phyloP scores from a whole-genome alignment of 208 protist species.

The Leishmania turanica region DNA sequence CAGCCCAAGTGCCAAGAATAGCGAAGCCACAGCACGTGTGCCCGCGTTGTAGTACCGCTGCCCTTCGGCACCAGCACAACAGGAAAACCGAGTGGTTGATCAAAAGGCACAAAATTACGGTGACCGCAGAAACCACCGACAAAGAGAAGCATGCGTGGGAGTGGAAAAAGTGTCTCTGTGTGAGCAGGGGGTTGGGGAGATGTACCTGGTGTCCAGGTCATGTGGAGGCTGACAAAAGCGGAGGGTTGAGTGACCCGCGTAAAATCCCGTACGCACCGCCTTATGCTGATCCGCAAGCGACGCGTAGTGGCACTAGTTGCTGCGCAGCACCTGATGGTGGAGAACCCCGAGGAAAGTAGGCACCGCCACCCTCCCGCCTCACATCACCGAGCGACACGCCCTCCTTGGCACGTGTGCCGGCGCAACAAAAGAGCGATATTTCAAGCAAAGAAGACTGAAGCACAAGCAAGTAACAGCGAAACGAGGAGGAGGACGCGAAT shows the following conservation, averaged over 20 bases:
- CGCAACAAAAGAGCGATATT: not conserved
- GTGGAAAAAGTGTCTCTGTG: not conserved
- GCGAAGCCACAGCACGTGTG: not conserved
- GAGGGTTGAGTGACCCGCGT: not conserved
- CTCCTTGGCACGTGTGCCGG: not conserved
- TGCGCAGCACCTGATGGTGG: not conserved
- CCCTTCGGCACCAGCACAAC: not conserved
- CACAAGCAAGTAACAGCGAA: not conserved
- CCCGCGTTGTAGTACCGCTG: not conserved
- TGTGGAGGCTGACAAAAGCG: not conserved
- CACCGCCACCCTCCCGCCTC: not conserved
- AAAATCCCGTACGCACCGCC: not conserved
- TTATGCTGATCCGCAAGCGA: not conserved
- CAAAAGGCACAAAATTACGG: not conserved
- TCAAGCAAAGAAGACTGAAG: not conserved
- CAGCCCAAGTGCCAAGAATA: not conserved
- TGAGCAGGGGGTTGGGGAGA: not conserved
- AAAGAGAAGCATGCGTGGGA: not conserved
- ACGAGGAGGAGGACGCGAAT: not conserved
- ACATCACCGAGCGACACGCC: not conserved
- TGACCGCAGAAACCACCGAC: not conserved
- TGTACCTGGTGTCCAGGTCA: not conserved
- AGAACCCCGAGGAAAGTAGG: not conserved
- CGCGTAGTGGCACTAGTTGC: not conserved
- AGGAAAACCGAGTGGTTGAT: not conserved